phyloP scores from a whole-genome alignment of 1,284 basidiomycete species.

The Pholiota adiposa region DNA sequence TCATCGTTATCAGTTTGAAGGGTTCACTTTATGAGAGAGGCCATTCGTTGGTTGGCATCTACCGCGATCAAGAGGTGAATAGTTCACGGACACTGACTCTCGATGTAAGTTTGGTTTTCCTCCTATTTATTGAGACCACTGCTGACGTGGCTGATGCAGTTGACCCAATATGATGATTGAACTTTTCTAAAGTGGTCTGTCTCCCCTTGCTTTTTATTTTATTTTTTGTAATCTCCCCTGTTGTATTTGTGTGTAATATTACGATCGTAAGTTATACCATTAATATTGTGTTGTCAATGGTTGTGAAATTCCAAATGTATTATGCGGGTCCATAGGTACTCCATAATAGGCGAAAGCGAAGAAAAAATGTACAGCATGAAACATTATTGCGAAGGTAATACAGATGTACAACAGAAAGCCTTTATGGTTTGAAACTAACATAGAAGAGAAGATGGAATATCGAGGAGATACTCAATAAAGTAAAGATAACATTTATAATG shows the following conservation, averaged over 20 bases:
- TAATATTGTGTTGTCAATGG: background rate
- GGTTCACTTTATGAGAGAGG: slow-evolving; percentile 90
- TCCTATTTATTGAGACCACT: background rate
- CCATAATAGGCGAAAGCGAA: background rate
- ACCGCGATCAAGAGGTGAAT: slow-evolving; percentile 92
- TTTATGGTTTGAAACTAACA: background rate
- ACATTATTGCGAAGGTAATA: slow-evolving; percentile 7
- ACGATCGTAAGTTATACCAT: slow-evolving; percentile 5
- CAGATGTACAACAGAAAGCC: slow-evolving; percentile 11
- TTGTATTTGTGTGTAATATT: slow-evolving; percentile 11
- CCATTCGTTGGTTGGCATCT: slow-evolving; percentile 91
- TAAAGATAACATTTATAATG: slow-evolving; percentile 4
- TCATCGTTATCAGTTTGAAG: slow-evolving; percentile 97
- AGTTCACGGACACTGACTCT: slow-evolving; percentile 89
- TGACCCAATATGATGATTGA: slow-evolving; percentile 39
- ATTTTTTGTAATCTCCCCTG: slow-evolving; percentile 9
- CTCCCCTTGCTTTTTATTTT: background rate
- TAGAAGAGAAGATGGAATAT: background rate
- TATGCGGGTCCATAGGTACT: background rate
- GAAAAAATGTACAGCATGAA: background rate
- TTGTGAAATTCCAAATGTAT: background rate
- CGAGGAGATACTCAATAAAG: slow-evolving; percentile 10
- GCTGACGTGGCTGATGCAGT: slow-evolving; percentile 17
- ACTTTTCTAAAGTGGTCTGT: background rate
- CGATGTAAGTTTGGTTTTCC: slow-evolving; percentile 65